Evolutionary conservation across 2,329 filamentous ascomycete genomes (phyloP).

Genomic region (Biscogniauxia marginata): DNA sequence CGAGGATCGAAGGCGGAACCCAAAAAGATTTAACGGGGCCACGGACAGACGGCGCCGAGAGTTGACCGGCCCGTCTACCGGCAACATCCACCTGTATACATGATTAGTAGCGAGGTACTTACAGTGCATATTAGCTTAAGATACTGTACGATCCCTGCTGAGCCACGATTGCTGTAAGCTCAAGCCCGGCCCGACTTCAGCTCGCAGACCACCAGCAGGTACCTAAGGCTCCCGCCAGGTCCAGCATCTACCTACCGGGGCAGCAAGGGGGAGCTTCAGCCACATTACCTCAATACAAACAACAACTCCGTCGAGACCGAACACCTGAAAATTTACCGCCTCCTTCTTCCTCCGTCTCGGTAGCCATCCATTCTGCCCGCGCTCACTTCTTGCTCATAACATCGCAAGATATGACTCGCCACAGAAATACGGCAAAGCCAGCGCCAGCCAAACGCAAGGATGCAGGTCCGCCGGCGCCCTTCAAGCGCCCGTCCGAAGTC

Average conservation of each 20-base stretch:
- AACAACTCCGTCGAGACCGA: conserved; percentile 5
- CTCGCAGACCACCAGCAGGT: too few species aligned
- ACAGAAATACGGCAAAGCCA: conserved; percentile 25
- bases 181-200: too few species aligned
- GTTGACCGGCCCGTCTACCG: background rate
- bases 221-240: too few species aligned
- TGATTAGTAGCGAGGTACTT: too few species aligned
- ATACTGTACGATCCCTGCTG: background rate
- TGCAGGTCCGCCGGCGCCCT: conserved; percentile 58
- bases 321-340: background rate
- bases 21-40: background rate
- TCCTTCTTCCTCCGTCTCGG: background rate
- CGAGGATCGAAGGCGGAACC: background rate
- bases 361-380: background rate
- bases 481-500: conserved; percentile 61
- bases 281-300: conserved; percentile 14
- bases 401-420: conserved; percentile 24
- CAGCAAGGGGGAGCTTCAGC: conserved; percentile 22
- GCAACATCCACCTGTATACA: background rate
- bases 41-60: background rate
- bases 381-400: conserved; percentile 1
- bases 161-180: too few species aligned
- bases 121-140: too few species aligned
- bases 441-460: conserved; percentile 26
- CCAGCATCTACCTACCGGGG: too few species aligned